A percentile compares a stretch with the other conserved stretches of the same genome.
These are phyloP conservation scores for Picochlorum sp. DNA, from an alignment of 139 green algal genomes.

Conservation along the genomic window DNA sequence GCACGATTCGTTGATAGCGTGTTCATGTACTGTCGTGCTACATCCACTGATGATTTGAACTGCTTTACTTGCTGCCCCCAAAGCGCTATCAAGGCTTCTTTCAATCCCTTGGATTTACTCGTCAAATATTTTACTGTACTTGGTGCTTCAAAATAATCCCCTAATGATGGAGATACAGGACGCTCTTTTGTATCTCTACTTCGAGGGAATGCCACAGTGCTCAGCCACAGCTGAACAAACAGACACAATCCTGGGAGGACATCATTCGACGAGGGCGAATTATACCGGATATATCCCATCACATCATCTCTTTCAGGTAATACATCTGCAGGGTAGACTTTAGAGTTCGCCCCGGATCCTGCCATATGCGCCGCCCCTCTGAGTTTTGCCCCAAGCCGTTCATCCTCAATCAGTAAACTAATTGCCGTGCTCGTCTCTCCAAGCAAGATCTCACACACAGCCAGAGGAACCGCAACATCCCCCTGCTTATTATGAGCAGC, in stretches of 20 bases:
- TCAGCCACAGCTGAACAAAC: slow-evolving; percentile 32
- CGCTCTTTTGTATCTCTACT: slow-evolving; percentile 34
- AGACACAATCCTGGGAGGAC: slow-evolving; percentile 48
- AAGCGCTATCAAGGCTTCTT: background rate
- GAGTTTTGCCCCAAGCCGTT: slow-evolving; percentile 10
- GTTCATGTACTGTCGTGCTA: background rate
- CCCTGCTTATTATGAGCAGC: background rate
- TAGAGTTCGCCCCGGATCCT: background rate
- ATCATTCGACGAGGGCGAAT: slow-evolving; percentile 30
- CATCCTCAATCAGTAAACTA: slow-evolving; percentile 17
- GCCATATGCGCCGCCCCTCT: background rate
- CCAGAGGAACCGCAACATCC: slow-evolving; percentile 19
- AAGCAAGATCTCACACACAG: slow-evolving; percentile 29
- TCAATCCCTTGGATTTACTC: background rate
- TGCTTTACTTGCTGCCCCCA: too few species aligned
- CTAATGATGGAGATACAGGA: slow-evolving; percentile 18
- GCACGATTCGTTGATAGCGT: background rate
- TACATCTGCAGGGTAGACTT: background rate
- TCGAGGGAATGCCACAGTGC: slow-evolving; percentile 28
- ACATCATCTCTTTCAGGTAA: slow-evolving; percentile 16
- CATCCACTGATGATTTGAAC: too few species aligned
- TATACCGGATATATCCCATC: slow-evolving; percentile 31
- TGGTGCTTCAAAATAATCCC: slow-evolving; percentile 46
- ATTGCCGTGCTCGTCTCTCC: slow-evolving; percentile 21
- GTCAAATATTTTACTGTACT: background rate